A percentile compares a stretch with the other conserved stretches of the same genome.
Evolutionary conservation across 768 basidiomycete genomes (phyloP).

Genomic region (Podaxis mareebaensis): DNA sequence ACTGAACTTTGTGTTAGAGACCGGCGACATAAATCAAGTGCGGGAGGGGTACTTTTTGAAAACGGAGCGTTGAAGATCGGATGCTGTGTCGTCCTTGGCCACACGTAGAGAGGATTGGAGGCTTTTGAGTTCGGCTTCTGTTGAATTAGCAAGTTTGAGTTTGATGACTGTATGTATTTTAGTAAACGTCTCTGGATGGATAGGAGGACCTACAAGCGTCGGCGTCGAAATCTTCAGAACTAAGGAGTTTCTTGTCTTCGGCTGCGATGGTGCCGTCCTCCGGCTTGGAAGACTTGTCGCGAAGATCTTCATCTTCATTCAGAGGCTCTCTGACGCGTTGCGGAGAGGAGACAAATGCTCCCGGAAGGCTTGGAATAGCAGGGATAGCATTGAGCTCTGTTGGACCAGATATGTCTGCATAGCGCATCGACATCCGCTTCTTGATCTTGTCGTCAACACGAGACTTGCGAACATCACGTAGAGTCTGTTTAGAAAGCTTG

Average conservation of each 20-base stretch:
- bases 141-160: conserved; percentile 86
- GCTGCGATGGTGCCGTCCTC: conserved; percentile 30
- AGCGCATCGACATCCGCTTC: conserved; percentile 94
- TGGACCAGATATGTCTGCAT: conserved; percentile 82
- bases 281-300: conserved; percentile 27
- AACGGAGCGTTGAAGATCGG: conserved; percentile 87
- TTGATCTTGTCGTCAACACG: conserved; percentile 89
- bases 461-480: conserved; percentile 51
- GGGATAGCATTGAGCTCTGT: conserved; percentile 55
- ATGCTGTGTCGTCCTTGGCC: conserved; percentile 70
- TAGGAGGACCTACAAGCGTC: conserved; percentile 70
- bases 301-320: conserved; percentile 47
- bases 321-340: conserved; percentile 23
- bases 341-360: conserved; percentile 14
- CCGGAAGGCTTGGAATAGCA: conserved; percentile 33
- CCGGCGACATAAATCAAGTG: not conserved
- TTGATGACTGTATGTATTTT: conserved; percentile 53
- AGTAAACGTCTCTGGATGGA: not conserved
- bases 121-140: conserved; percentile 75
- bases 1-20: conserved; percentile 41
- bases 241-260: conserved; percentile 66
- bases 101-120: conserved; percentile 75
- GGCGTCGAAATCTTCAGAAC: conserved; percentile 82
- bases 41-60: conserved; percentile 78
- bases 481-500: conserved; percentile 36